Percentiles rank a stretch among this genome's conserved stretches.
phyloP scores from a whole-genome alignment of 139 green algal species.

The Chlorella sorokiniana region DNA sequence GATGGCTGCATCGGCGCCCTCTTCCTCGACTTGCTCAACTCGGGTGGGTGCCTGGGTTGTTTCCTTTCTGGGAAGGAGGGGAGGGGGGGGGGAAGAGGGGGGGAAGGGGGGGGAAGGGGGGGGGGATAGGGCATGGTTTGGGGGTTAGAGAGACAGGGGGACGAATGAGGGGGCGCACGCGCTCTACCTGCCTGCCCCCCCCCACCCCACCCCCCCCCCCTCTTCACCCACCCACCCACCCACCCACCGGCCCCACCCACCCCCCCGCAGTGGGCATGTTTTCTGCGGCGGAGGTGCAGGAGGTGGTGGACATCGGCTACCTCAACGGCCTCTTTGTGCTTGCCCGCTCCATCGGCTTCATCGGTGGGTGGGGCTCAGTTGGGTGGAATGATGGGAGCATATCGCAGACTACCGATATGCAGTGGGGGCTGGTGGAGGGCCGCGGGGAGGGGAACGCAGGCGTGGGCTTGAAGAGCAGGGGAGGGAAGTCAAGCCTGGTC shows the following conservation, averaged over 20 bases:
- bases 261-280: conserved; percentile 54
- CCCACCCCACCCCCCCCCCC: not conserved
- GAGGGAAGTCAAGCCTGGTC: no score
- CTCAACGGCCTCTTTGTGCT: conserved; percentile 96
- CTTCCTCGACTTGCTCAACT: conserved; percentile 92
- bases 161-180: no score
- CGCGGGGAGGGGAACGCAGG: no score
- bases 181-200: not conserved
- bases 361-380: conserved; percentile 57
- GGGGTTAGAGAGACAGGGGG: not conserved
- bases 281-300: conserved; percentile 65
- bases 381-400: no score
- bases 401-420: no score
- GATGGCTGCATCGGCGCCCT: conserved; percentile 93
- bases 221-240: not conserved
- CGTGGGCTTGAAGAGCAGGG: no score
- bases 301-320: conserved; percentile 87
- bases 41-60: conserved; percentile 33
- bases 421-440: no score
- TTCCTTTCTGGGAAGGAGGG: no score
- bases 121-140: not conserved
- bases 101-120: no score
- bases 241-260: not conserved
- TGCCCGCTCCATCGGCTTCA: conserved; percentile 90
- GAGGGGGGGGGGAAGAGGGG: no score